phyloP scores from a whole-genome alignment of 768 basidiomycete species.

The Mycena rebaudengoi region DNA sequence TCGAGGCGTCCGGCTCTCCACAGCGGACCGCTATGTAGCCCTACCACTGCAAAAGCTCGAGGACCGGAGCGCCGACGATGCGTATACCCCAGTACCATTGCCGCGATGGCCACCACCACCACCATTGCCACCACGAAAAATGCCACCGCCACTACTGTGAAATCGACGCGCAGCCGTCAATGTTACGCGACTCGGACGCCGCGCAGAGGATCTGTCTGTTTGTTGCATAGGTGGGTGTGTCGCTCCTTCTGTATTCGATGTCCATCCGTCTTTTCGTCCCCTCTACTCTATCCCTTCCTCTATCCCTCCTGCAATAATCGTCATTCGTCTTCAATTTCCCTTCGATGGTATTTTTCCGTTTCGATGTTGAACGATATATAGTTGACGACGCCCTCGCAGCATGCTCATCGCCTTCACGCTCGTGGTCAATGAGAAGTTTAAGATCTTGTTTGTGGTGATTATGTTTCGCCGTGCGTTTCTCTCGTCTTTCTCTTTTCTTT shows the following conservation, averaged over 20 bases:
- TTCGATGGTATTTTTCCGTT: neutral
- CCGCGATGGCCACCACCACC: no score
- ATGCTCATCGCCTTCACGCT: constrained; percentile 89
- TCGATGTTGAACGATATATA: no score
- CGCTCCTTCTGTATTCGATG: constrained; percentile 74
- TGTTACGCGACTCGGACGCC: constrained; percentile 42
- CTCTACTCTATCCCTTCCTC: no score
- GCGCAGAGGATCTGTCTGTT: constrained; percentile 90
- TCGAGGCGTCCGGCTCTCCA: neutral
- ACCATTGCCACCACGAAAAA: no score
- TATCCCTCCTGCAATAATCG: no score
- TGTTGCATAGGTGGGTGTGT: no score
- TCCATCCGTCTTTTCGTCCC: no score
- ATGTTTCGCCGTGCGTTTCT: constrained; percentile 93
- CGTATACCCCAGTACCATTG: no score
- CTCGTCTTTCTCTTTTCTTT: no score
- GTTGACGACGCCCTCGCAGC: constrained; percentile 53
- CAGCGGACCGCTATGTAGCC: neutral
- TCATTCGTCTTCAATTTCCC: neutral
- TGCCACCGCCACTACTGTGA: neutral
- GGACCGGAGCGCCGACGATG: no score
- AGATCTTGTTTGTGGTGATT: constrained; percentile 84
- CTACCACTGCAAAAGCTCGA: no score
- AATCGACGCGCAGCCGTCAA: neutral
- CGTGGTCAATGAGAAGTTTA: constrained; percentile 85